These are phyloP conservation scores for Liquidambar formosana DNA, from an alignment of 164 flowering plant genomes.

Conservation along the genomic window DNA sequence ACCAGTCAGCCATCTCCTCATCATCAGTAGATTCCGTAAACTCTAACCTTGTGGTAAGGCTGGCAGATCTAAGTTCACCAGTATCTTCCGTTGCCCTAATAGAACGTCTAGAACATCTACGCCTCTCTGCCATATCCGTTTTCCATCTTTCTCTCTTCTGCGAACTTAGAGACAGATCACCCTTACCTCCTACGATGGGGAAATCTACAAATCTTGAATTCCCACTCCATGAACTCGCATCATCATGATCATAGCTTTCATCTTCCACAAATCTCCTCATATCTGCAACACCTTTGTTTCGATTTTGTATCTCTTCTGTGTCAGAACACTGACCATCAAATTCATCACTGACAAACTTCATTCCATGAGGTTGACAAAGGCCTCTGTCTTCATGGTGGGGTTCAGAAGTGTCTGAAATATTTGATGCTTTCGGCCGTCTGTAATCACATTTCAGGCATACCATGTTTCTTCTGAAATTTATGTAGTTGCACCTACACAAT, in stretches of 20 bases:
- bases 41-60: conserved; percentile 17
- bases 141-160: conserved; percentile 51
- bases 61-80: conserved; percentile 11
- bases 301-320: conserved; percentile 12
- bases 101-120: conserved; percentile 21
- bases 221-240: conserved; percentile 13
- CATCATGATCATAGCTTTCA: conserved; percentile 21
- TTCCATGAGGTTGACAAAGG: conserved; percentile 3
- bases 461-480: conserved; percentile 77
- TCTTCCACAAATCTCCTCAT: conserved; percentile 38
- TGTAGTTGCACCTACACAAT: conserved; percentile 68
- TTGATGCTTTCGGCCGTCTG: conserved; percentile 56
- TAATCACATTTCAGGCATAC: conserved; percentile 76
- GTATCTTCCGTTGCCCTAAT: conserved; percentile 16
- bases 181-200: conserved; percentile 61
- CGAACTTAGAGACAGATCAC: conserved; percentile 39
- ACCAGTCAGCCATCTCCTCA: conserved; percentile 78
- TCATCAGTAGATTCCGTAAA: conserved; percentile 36
- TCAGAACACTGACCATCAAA: conserved; percentile 12
- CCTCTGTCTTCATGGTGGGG: conserved; percentile 9
- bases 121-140: conserved; percentile 40
- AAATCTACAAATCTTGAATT: conserved; percentile 41
- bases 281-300: conserved; percentile 8
- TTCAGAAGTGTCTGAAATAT: conserved; percentile 14
- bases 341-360: conserved; percentile 16